Conservation (phyloP, 257 asterid genomes). For the Capsicum pubescens region DNA sequence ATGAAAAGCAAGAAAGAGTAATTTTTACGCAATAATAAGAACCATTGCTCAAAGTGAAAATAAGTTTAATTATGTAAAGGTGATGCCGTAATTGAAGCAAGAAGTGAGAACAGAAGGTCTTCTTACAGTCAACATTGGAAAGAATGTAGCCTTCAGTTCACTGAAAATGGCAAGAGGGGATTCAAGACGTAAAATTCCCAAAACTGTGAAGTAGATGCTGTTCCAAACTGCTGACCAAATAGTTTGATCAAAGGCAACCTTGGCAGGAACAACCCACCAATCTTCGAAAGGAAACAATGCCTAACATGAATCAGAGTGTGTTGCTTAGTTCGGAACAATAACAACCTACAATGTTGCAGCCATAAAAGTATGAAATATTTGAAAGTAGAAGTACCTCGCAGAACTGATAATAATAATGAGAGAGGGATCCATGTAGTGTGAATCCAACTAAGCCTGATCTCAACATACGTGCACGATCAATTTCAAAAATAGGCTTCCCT, state of each 20-base stretch:
- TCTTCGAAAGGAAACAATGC: conserved; percentile 78
- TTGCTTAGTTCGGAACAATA: background rate
- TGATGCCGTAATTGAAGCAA: background rate
- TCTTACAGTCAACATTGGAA: conserved; percentile 87
- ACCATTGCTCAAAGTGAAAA: background rate
- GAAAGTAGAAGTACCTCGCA: conserved; percentile 62
- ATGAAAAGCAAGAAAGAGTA: conserved; percentile 3
- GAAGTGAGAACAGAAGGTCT: conserved; percentile 26
- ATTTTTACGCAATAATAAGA: background rate
- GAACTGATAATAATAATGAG: conserved; percentile 83
- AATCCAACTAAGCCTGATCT: conserved; percentile 87
- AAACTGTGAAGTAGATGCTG: conserved; percentile 71
- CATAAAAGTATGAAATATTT: background rate
- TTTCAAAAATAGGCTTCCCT: conserved; percentile 83
- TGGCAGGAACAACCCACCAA: conserved; percentile 97
- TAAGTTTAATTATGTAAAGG: background rate
- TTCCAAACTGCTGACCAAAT: conserved; percentile 87
- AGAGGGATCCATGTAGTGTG: conserved; percentile 82
- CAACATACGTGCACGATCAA: conserved; percentile 73
- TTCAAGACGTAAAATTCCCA: conserved; percentile 75
- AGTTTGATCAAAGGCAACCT: conserved; percentile 83
- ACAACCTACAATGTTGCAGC: background rate
- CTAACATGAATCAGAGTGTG: conserved; percentile 41
- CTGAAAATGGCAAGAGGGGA: conserved; percentile 60
- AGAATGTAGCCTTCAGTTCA: conserved; percentile 78